phyloP scores from a whole-genome alignment of 148 eudicot species.

The Simmondsia chinensis region DNA sequence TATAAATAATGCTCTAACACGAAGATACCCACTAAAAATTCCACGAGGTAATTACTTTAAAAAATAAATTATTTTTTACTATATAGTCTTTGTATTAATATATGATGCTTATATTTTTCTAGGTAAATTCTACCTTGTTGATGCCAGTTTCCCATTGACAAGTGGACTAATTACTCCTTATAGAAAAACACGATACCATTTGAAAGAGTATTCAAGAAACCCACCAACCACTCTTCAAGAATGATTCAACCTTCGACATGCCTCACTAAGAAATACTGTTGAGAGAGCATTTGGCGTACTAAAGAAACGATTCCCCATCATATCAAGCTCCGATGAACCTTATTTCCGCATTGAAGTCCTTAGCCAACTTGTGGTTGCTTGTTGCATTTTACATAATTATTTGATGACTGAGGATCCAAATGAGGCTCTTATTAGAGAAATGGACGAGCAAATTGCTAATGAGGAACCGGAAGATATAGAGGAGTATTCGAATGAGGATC shows the following conservation, averaged over 20 bases:
- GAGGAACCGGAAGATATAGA: neutral
- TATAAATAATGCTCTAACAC: slow-evolving; percentile 1
- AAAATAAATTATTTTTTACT: too few species aligned
- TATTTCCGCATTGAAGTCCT: neutral
- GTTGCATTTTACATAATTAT: neutral
- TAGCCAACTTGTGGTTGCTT: neutral
- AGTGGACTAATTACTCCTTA: neutral
- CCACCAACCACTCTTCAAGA: neutral
- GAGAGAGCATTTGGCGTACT: neutral
- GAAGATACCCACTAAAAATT: neutral
- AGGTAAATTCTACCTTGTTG: neutral
- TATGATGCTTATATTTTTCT: neutral
- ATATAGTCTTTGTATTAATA: too few species aligned
- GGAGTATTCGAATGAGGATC: neutral
- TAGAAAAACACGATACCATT: neutral
- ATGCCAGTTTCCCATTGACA: neutral
- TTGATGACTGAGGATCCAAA: neutral
- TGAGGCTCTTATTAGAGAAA: neutral
- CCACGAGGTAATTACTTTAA: slow-evolving; percentile 1
- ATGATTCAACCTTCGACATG: neutral
- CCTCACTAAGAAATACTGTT: neutral
- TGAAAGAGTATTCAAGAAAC: too few species aligned
- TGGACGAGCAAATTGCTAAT: neutral
- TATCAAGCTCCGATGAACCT: too few species aligned
- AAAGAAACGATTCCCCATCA: too few species aligned